Evolutionary conservation across 2,329 filamentous ascomycete genomes (phyloP), one percentile per base, ranked within the genome.

Genomic region (Mariannaea elegans): DNA sequence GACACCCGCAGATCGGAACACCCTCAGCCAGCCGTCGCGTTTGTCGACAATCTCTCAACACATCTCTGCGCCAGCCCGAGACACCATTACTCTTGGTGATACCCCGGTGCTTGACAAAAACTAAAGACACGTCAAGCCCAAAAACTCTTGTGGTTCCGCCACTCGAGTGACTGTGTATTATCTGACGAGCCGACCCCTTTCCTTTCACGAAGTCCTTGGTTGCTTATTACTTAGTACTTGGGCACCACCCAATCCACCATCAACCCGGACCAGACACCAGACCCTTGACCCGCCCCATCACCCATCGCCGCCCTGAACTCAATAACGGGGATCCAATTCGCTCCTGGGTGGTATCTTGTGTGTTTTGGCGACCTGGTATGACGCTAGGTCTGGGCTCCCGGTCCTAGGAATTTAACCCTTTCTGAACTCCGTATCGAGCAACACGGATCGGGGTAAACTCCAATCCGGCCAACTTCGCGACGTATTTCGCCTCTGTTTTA

Each of bases 361-460:
- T 45, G 65, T 63, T 63, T 69, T 68, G 52, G 60, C 53, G 61
- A 63, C 61, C 62, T 65, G 71, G 66, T 64, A 70, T 73, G 69
- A 73, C 71, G 71, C 71, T 71, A 68, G 68, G 67, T 66, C 69
- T 68, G 62, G 61, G 64, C 59, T 70, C 52, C 56, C 65, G 52
- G 62, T 59, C 68, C 68, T 45, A 68, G 67, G 71, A 73, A 72
- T 73, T 73, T 73, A 72, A 72, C 65, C 62, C 64, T 68, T 70
- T 64, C 64, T 54, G 50, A 64, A 62, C 61, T 65, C 65, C 64
- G 65, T 67, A 68, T 60, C 64, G 62, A 45, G 51, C 60, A 50
- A 45, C 56, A 41, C 65, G 44, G 65, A 50, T 50, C 38, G 50
- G 59, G 49, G 58, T 61, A 65, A 42, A 61, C 61, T 19, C 50